Base-by-base conservation (phyloP, 2,329 filamentous ascomycete species). In the Ploettnerulaceae sp. region DNA sequence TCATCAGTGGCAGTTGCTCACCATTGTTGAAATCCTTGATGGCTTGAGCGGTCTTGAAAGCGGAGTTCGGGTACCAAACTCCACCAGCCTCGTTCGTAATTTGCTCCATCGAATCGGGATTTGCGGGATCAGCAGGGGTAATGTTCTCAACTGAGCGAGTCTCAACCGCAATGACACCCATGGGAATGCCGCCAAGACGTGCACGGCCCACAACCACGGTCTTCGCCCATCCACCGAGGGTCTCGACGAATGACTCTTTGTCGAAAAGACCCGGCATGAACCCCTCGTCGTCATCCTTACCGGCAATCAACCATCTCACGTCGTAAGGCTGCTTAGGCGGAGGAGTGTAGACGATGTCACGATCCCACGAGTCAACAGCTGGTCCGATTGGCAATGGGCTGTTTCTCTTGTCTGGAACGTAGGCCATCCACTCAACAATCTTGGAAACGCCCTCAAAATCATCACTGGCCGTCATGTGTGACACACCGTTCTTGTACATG, bases 401-500 rank as follows among this genome's bases (percentile, higher is more conserved):
- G 64, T 87, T 86, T 72, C 93, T 93, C 79, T 91, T 91, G 70
- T 97, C 91, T 20, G 93, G 93, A 22, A 98, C 86, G 63, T 89
- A 98, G 2, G 91, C 93, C 77, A 98, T 81, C 93, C 93, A 98
- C 67, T 95, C 86, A 39, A 97, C 89, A 65, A 98, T 97, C 77
- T 94, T 94, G 62, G 87, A 89, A 17, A 98, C 87, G 79, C 93
- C 93, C 63, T 91, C 90, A 61, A 98, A 97, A 72, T 98, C 93
- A 64, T 98, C 91, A 59, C 85, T 86, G 62, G 93, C 93, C 58
- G 91, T 96, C 87, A 97, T 91, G 75, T 98, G 93, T 17, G 93
- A 97, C 32, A 98, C 93, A 81, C 93, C 93, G 67, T 98, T 98
- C 73, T 88, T 90, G 81, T 98, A 97, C 93, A 98, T 98, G 78